Base-by-base conservation (phyloP, 2,329 filamentous ascomycete species). In the Hypoxylon sp. region DNA sequence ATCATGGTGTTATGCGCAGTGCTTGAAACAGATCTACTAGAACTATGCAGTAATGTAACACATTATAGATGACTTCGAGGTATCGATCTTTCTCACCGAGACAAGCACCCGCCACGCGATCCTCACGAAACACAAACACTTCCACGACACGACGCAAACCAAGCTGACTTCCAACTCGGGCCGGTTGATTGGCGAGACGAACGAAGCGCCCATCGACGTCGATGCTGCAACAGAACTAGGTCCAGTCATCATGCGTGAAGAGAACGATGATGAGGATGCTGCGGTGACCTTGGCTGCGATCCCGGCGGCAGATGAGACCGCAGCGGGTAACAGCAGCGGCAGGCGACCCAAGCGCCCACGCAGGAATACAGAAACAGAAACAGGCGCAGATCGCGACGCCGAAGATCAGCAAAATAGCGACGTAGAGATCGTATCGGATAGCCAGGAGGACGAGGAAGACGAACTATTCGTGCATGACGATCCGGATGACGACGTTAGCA, bases 41-140 rank as follows among this genome's bases (percentile, higher is more conserved):
- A 62, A 56, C 73, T 60, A 70, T 65, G 61, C 57, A 60, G 50
- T 48, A 45, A 65, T 72, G 67, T 72, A 63, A 73, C 76, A 65
- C 63, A 52, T 59, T 30, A 65, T 72, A 96, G 95, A 98, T 79
- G 95, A 97, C 73, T 99, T 98, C 77, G 94, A 98, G 77, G 93
- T 98, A 13, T 93, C 94, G 38, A 92, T 99, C 71, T 98, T 98
- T 81, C 84, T 99, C 71, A 97, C 93, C 49, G 93, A 97, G 79
- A 92, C 91, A 6, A 90, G 88, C 56, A 94, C 91, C 2, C 89
- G 94, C 13, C 96, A 98, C 82, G 92, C 93, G 34, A 83, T 99
- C 38, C 86, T 98, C 63, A 91, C 90, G 61, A 97, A 96, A 79
- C 90, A 93, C 74, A 98, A 97, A 80, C 86, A 88, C 17, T 94